These are phyloP conservation scores for Alternaria panax DNA, from an alignment of 2,329 filamentous ascomycete genomes.

Conservation along the genomic window DNA sequence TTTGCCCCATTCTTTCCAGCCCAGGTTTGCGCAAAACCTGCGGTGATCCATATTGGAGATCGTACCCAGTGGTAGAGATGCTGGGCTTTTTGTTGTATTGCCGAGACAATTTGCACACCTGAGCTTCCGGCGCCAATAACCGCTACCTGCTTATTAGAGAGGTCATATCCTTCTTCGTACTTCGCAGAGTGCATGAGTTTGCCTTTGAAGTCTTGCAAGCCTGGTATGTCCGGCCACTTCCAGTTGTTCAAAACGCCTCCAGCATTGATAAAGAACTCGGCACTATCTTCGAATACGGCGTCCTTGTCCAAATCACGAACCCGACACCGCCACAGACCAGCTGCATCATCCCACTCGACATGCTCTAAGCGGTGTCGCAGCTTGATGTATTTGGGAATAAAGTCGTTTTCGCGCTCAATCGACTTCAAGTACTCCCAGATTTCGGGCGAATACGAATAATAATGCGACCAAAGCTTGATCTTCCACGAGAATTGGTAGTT, in stretches of 20 bases:
- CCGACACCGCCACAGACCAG: slow-evolving; percentile 25
- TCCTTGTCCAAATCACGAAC: slow-evolving; percentile 24
- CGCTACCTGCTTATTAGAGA: slow-evolving; percentile 51
- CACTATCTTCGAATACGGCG: slow-evolving; percentile 25
- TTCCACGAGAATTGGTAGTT: slow-evolving; percentile 59
- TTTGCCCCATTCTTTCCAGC: slow-evolving; percentile 58
- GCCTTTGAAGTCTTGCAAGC: slow-evolving; percentile 51
- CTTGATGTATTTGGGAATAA: slow-evolving; percentile 39
- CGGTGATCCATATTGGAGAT: slow-evolving; percentile 58
- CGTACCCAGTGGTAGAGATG: slow-evolving; percentile 54
- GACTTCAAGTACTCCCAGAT: slow-evolving; percentile 59
- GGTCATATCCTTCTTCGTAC: slow-evolving; percentile 50
- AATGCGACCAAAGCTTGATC: slow-evolving; percentile 54
- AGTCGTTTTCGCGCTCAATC: slow-evolving; percentile 47
- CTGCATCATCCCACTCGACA: slow-evolving; percentile 26
- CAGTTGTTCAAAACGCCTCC: slow-evolving; percentile 40
- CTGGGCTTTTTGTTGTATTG: slow-evolving; percentile 50
- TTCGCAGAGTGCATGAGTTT: slow-evolving; percentile 55
- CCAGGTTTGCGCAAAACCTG: slow-evolving; percentile 57
- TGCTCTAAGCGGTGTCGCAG: slow-evolving; percentile 27
- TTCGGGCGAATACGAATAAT: slow-evolving; percentile 57
- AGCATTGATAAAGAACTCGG: slow-evolving; percentile 36
- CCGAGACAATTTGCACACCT: slow-evolving; percentile 55
- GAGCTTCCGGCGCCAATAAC: slow-evolving; percentile 54
- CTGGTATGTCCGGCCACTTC: slow-evolving; percentile 54